phyloP scores from a whole-genome alignment of 805 yeast genomes.

The Wickerhamiella lipophila region DNA sequence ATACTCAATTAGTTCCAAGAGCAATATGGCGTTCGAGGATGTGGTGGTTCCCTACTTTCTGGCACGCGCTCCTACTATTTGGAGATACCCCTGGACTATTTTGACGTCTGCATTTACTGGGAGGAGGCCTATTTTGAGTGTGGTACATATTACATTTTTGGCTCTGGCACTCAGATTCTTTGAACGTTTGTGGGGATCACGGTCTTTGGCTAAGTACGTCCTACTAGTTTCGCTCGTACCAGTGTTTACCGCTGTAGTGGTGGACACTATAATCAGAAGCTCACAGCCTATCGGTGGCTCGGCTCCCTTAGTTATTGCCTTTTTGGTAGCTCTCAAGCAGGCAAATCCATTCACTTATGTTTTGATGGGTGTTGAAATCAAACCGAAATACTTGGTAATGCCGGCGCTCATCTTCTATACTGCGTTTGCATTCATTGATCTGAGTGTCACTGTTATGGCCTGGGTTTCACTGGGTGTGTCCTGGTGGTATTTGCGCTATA shows the following conservation, averaged over 20 bases:
- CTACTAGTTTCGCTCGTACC: slow-evolving; percentile 34
- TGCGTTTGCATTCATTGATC: not conserved
- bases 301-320: slow-evolving; percentile 40
- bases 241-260: slow-evolving; percentile 27
- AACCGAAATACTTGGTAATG: slow-evolving; percentile 25
- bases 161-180: slow-evolving; percentile 45
- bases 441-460: slow-evolving; percentile 17
- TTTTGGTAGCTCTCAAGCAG: slow-evolving; percentile 51
- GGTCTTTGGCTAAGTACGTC: slow-evolving; percentile 32
- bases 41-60: slow-evolving; percentile 1
- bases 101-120: slow-evolving; percentile 37
- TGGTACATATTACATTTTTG: slow-evolving; percentile 28
- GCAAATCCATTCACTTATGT: slow-evolving; percentile 44
- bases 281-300: slow-evolving; percentile 33
- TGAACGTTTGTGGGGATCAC: slow-evolving; percentile 52
- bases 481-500: slow-evolving; percentile 68
- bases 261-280: not conserved
- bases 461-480: slow-evolving; percentile 43
- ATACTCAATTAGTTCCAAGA: not conserved
- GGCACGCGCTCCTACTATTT: not conserved
- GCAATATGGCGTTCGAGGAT: not conserved
- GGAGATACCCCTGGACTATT: slow-evolving; percentile 33
- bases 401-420: slow-evolving; percentile 20
- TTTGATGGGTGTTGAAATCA: slow-evolving; percentile 34
- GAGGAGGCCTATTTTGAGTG: slow-evolving; percentile 29